Conservation (phyloP, 306 rosid genomes). For the Prunus salicina region DNA sequence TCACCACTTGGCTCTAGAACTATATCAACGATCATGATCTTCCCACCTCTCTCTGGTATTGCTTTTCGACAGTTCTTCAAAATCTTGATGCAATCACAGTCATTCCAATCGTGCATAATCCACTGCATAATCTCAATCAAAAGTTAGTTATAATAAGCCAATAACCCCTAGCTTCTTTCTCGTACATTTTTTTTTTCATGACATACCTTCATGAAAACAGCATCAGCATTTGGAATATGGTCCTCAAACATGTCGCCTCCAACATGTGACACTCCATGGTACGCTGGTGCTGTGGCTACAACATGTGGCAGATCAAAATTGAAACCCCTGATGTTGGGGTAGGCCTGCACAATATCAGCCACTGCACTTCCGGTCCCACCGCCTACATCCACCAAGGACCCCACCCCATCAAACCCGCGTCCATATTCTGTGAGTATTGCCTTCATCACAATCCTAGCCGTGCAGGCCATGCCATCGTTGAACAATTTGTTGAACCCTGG, state of each 20-base stretch:
- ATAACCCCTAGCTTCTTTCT: no score
- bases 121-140: constrained; percentile 32
- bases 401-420: constrained; percentile 19
- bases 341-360: constrained; percentile 24
- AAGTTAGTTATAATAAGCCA: not conserved
- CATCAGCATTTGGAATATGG: constrained; percentile 36
- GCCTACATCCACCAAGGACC: constrained; percentile 36
- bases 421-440: constrained; percentile 11
- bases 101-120: constrained; percentile 72
- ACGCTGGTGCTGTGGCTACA: constrained; percentile 17
- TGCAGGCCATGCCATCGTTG: constrained; percentile 38
- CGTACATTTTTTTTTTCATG: no score
- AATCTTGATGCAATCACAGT: constrained; percentile 31
- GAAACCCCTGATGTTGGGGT: constrained; percentile 32
- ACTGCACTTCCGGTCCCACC: constrained; percentile 34
- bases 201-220: constrained; percentile 35
- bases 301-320: constrained; percentile 46
- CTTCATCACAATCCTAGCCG: constrained; percentile 13
- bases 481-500: constrained; percentile 26
- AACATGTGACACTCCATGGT: constrained; percentile 34
- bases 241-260: constrained; percentile 42
- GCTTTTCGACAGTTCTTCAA: constrained; percentile 28
- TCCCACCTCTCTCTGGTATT: constrained; percentile 22
- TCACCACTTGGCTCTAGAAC: constrained; percentile 25
- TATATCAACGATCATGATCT: constrained; percentile 22